These are phyloP conservation scores for Eucommia ulmoides DNA, from an alignment of 257 asterid genomes.

Conservation along the genomic window DNA sequence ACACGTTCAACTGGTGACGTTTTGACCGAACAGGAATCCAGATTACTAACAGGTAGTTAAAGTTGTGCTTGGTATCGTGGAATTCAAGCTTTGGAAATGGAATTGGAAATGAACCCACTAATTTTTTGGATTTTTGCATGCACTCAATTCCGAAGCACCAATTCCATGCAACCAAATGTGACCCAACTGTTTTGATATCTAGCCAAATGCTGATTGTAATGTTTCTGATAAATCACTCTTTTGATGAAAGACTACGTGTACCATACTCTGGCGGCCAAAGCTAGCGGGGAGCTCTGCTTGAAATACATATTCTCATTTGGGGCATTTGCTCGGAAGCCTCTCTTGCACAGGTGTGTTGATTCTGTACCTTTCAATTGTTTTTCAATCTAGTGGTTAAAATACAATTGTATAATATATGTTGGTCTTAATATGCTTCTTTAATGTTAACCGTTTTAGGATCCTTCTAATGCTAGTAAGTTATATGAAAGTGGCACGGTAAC, in stretches of 20 bases:
- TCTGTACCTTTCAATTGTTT: not conserved
- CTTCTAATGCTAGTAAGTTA: too few relatives aligned
- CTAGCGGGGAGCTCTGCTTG: conserved; percentile 81
- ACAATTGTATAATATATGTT: too few relatives aligned
- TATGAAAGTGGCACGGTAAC: too few relatives aligned
- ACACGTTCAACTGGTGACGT: conserved; percentile 32
- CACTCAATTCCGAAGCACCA: too few relatives aligned
- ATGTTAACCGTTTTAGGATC: too few relatives aligned
- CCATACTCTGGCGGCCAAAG: conserved; percentile 80
- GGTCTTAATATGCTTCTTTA: too few relatives aligned
- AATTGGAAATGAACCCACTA: too few relatives aligned
- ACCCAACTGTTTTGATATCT: too few relatives aligned
- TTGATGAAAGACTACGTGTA: conserved; percentile 46
- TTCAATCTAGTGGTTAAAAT: too few relatives aligned
- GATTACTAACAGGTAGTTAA: conserved; percentile 54
- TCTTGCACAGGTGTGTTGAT: conserved; percentile 34
- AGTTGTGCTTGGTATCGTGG: conserved; percentile 2
- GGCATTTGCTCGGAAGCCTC: conserved; percentile 70
- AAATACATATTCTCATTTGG: conserved; percentile 76
- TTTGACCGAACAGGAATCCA: conserved; percentile 52
- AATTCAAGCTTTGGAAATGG: too few relatives aligned
- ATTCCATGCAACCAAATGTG: too few relatives aligned
- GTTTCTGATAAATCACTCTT: conserved; percentile 17
- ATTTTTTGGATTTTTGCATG: too few relatives aligned
- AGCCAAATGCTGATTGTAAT: conserved; percentile 2